Percentiles rank a stretch among this genome's conserved stretches.
Conservation (phyloP, 169 alveolate species). For the Neospora caninum region DNA sequence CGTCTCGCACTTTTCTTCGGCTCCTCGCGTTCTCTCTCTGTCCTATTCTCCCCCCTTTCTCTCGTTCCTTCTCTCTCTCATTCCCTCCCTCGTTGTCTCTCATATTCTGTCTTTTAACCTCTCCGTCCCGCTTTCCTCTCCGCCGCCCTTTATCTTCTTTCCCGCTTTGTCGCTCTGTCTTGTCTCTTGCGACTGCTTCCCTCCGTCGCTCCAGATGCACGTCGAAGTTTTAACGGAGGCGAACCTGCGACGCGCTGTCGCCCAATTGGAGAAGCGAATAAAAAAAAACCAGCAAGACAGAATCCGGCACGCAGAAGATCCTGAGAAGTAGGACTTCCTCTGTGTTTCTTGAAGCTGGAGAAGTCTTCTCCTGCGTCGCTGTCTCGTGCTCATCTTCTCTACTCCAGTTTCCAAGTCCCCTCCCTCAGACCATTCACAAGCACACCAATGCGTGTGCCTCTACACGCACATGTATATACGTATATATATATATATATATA, state of each 20-base stretch:
- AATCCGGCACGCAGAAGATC: slow-evolving; percentile 48
- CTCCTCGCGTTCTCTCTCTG: not conserved
- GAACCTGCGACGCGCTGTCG: slow-evolving; percentile 53
- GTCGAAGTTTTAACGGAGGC: slow-evolving; percentile 57
- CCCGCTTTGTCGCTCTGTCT: not conserved
- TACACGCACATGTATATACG: not conserved
- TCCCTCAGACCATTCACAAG: too few relatives aligned
- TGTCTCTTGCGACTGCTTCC: not conserved
- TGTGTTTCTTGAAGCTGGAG: not conserved
- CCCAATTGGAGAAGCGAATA: slow-evolving; percentile 57
- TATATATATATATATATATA: not conserved
- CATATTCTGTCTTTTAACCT: too few relatives aligned
- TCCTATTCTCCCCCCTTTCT: too few relatives aligned
- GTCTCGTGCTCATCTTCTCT: too few relatives aligned
- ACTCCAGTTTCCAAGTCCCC: too few relatives aligned
- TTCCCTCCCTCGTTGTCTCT: too few relatives aligned
- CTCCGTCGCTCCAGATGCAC: slow-evolving; percentile 27
- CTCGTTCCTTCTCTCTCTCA: not conserved
- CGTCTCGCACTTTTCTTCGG: too few relatives aligned
- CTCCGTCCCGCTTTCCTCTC: not conserved
- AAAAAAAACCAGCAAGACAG: slow-evolving; percentile 62
- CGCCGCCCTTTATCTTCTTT: too few relatives aligned
- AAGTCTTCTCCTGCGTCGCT: too few relatives aligned
- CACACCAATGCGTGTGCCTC: not conserved
- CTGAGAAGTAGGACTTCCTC: slow-evolving; percentile 54